These are phyloP conservation scores for Alternaria tenuissima DNA, from an alignment of 2,329 filamentous ascomycete genomes.

Conservation along the genomic window DNA sequence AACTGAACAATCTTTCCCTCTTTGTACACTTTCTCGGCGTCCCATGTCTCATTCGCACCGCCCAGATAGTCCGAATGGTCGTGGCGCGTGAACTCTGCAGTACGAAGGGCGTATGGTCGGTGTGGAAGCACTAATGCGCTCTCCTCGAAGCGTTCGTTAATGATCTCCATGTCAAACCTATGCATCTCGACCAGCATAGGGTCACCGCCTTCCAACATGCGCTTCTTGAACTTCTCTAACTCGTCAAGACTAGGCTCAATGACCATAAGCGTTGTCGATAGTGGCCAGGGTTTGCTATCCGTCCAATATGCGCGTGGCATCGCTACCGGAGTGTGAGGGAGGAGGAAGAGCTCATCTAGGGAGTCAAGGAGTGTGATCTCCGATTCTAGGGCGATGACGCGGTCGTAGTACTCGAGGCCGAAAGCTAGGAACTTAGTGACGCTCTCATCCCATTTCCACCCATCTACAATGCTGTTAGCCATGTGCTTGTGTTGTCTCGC, in stretches of 20 bases:
- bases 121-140: conserved; percentile 70
- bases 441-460: conserved; percentile 66
- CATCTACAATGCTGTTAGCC: conserved; percentile 38
- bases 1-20: conserved; percentile 75
- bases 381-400: conserved; percentile 67
- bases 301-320: conserved; percentile 79
- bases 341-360: conserved; percentile 76
- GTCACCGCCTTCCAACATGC: conserved; percentile 40
- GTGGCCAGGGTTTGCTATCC: conserved; percentile 59
- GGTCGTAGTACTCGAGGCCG: conserved; percentile 69
- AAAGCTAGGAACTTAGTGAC: conserved; percentile 75
- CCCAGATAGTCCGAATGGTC: conserved; percentile 64
- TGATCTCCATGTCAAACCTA: conserved; percentile 72
- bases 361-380: conserved; percentile 68
- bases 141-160: conserved; percentile 68
- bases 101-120: conserved; percentile 67
- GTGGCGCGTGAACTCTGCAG: conserved; percentile 67
- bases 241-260: conserved; percentile 66
- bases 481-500: conserved; percentile 16
- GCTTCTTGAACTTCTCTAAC: conserved; percentile 51
- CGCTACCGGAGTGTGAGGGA: conserved; percentile 67
- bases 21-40: conserved; percentile 62
- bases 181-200: conserved; percentile 40
- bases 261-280: conserved; percentile 70
- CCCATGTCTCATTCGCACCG: conserved; percentile 64